Evolutionary conservation across 192 early-diverging fungal genomes (phyloP).

Genomic region (Coemansia sp.): DNA sequence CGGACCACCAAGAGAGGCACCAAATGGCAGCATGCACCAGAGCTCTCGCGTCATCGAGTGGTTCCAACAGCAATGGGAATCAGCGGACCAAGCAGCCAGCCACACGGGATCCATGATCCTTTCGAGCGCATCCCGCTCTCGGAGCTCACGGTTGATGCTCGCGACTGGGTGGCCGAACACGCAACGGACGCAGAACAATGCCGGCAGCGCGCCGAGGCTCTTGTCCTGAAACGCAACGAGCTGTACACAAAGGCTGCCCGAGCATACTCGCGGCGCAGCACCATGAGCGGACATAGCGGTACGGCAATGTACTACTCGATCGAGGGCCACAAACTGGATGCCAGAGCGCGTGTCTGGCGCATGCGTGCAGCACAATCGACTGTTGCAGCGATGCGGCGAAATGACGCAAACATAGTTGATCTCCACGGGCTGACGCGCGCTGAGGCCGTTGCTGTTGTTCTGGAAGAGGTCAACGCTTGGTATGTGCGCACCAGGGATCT

Average conservation of each 20-base stretch:
- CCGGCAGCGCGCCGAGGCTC: slow-evolving; percentile 23
- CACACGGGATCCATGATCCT: slow-evolving; percentile 8
- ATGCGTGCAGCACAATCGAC: slow-evolving; percentile 52
- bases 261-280: slow-evolving; percentile 30
- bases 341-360: slow-evolving; percentile 45
- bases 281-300: slow-evolving; percentile 19
- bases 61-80: neutral
- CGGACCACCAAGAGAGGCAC: no score
- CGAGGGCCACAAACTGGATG: slow-evolving; percentile 38
- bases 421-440: slow-evolving; percentile 68
- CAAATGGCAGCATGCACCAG: slow-evolving; percentile 31
- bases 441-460: slow-evolving; percentile 63
- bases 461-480: slow-evolving; percentile 65
- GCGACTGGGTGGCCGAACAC: slow-evolving; percentile 35
- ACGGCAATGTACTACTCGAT: slow-evolving; percentile 51
- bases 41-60: slow-evolving; percentile 27
- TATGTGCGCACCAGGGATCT: slow-evolving; percentile 37
- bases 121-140: slow-evolving; percentile 29
- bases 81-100: neutral
- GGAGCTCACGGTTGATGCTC: slow-evolving; percentile 31
- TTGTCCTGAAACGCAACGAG: slow-evolving; percentile 37
- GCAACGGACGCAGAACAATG: slow-evolving; percentile 34
- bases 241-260: slow-evolving; percentile 44
- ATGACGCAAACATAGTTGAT: slow-evolving; percentile 64
- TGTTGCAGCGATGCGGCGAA: slow-evolving; percentile 42